These are phyloP conservation scores for Cytospora mali DNA, from an alignment of 2,329 filamentous ascomycete genomes.

Conservation along the genomic window DNA sequence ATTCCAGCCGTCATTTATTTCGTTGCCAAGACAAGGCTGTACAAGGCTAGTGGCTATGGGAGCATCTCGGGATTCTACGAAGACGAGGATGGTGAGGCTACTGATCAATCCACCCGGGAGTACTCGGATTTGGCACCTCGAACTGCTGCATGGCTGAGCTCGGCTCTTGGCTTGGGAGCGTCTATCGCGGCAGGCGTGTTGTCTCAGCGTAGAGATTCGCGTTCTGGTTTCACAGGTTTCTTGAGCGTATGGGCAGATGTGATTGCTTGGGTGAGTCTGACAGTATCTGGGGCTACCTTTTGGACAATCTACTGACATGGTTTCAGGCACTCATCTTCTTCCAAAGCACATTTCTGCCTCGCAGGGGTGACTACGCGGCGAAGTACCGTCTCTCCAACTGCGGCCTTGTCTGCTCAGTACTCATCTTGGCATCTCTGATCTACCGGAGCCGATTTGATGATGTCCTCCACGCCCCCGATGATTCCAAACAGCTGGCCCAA, in stretches of 20 bases:
- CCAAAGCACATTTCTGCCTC: slow-evolving; percentile 36
- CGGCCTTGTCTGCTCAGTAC: slow-evolving; percentile 34
- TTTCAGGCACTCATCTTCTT: slow-evolving; percentile 33
- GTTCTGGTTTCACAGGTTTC: neutral
- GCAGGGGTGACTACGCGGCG: slow-evolving; percentile 33
- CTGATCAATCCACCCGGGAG: slow-evolving; percentile 37
- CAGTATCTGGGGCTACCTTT: neutral
- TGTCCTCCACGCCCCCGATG: slow-evolving; percentile 29
- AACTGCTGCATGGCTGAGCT: slow-evolving; percentile 32
- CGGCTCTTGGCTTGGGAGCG: slow-evolving; percentile 34
- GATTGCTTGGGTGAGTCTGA: slow-evolving; percentile 32
- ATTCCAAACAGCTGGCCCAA: slow-evolving; percentile 22
- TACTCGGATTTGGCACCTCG: slow-evolving; percentile 37
- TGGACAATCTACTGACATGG: slow-evolving; percentile 9
- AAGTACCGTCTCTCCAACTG: slow-evolving; percentile 35
- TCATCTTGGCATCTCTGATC: slow-evolving; percentile 33
- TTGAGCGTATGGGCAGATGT: slow-evolving; percentile 31
- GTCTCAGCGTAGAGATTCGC: neutral
- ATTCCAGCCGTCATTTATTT: slow-evolving; percentile 30
- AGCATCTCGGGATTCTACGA: slow-evolving; percentile 35
- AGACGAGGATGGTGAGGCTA: slow-evolving; percentile 39
- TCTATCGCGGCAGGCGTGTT: slow-evolving; percentile 33
- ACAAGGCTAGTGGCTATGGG: slow-evolving; percentile 29
- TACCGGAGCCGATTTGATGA: slow-evolving; percentile 35
- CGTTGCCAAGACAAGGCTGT: slow-evolving; percentile 20